Evolutionary conservation across 257 asterid genomes (phyloP).

Genomic region (Galeopsis tetrahit): DNA sequence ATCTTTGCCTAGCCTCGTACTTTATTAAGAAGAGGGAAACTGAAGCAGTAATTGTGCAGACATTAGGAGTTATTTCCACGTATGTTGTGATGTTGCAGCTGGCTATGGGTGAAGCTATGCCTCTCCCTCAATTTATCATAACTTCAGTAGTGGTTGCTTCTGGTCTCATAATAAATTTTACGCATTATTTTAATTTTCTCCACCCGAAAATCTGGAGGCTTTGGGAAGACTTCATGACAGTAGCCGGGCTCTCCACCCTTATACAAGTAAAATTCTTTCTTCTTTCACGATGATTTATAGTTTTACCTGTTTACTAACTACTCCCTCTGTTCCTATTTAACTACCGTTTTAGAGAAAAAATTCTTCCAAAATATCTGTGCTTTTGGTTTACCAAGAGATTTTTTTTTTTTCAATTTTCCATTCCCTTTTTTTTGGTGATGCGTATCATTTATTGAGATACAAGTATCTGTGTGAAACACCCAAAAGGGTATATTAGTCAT

Average conservation of each 20-base stretch:
- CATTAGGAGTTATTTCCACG: conserved; percentile 79
- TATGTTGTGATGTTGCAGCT: conserved; percentile 84
- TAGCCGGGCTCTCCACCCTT: conserved; percentile 84
- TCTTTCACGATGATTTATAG: conserved; percentile 20
- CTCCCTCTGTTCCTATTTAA: too few species aligned
- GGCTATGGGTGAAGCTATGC: conserved; percentile 97
- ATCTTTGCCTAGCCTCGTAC: conserved; percentile 82
- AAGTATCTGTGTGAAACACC: too few species aligned
- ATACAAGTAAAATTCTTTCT: conserved; percentile 64
- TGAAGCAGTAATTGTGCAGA: conserved; percentile 86
- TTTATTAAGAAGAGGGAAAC: conserved; percentile 88
- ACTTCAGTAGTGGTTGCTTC: conserved; percentile 75
- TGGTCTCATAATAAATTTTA: conserved; percentile 74
- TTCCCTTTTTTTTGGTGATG: too few species aligned
- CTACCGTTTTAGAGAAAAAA: too few species aligned
- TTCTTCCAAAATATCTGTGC: too few species aligned
- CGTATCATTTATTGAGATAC: too few species aligned
- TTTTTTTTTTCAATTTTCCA: too few species aligned
- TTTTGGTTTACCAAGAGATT: too few species aligned
- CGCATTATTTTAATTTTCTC: conserved; percentile 72
- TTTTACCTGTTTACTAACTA: not conserved
- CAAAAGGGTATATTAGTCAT: too few species aligned
- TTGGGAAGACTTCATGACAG: conserved; percentile 93
- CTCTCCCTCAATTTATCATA: conserved; percentile 79
- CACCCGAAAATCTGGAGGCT: conserved; percentile 69